phyloP scores from a whole-genome alignment of 2,329 filamentous ascomycete species.

The Mycosphaerella sp. region DNA sequence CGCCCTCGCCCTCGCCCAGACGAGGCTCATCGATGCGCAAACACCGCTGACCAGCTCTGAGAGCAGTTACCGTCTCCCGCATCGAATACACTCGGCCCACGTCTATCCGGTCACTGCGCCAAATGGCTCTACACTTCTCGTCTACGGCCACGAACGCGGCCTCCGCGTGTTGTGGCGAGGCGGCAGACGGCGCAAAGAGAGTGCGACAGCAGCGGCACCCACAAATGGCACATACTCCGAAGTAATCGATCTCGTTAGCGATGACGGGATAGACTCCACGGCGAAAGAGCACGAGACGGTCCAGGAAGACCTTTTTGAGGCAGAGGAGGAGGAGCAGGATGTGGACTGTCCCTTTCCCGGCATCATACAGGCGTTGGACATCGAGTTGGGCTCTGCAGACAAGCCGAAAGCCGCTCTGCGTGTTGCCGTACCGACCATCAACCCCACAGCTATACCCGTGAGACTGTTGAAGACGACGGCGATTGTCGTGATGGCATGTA shows the following conservation, averaged over 20 bases:
- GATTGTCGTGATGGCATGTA: constrained; percentile 50
- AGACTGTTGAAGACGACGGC: constrained; percentile 30
- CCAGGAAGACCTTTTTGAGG: constrained; percentile 42
- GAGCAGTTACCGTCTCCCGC: constrained; percentile 53
- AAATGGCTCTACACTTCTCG: constrained; percentile 56
- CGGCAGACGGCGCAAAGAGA: constrained; percentile 36
- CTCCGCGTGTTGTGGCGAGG: constrained; percentile 56
- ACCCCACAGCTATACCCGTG: constrained; percentile 7
- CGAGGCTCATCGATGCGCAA: background rate
- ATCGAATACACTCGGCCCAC: constrained; percentile 51
- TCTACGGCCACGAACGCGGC: constrained; percentile 55
- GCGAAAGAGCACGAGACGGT: constrained; percentile 14
- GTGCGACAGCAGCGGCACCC: constrained; percentile 3
- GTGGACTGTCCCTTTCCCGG: constrained; percentile 49
- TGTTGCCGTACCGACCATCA: constrained; percentile 11
- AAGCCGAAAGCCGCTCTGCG: constrained; percentile 44
- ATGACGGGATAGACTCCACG: constrained; percentile 44
- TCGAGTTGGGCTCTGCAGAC: constrained; percentile 49
- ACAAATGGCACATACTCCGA: constrained; percentile 29
- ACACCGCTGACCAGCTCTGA: constrained; percentile 5
- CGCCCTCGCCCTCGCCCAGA: too few species aligned
- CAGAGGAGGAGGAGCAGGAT: constrained; percentile 54
- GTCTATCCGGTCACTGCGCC: constrained; percentile 53
- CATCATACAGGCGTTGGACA: constrained; percentile 50
- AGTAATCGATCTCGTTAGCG: constrained; percentile 52